Evolutionary conservation across 202 grass and related monocot genomes (phyloP).

Genomic region (Bolboschoenoplectus hybrid): DNA sequence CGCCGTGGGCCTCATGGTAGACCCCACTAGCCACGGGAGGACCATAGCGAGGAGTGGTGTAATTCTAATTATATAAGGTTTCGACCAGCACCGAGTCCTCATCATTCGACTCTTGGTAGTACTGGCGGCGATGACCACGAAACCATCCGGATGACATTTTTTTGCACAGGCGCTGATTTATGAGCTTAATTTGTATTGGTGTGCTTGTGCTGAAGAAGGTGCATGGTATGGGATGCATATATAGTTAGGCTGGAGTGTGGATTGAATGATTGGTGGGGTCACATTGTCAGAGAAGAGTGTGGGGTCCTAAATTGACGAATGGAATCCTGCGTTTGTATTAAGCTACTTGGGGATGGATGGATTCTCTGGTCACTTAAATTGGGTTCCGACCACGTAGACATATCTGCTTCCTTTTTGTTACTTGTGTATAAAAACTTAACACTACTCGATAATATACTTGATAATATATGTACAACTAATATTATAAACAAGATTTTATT

Average conservation of each 20-base stretch:
- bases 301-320: neutral
- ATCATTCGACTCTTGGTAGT: slow-evolving; percentile 4
- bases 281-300: neutral
- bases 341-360: slow-evolving; percentile 21
- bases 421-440: neutral
- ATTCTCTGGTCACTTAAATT: slow-evolving; percentile 34
- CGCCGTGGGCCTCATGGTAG: slow-evolving; percentile 54
- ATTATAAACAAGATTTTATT: no score
- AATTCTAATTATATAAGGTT: slow-evolving; percentile 17
- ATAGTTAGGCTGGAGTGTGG: neutral
- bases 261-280: slow-evolving; percentile 14
- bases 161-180: neutral
- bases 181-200: neutral
- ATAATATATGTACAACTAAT: no score
- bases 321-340: slow-evolving; percentile 36
- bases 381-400: neutral
- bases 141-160: slow-evolving; percentile 27
- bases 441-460: no score
- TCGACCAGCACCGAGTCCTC: slow-evolving; percentile 17
- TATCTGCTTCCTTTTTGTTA: neutral
- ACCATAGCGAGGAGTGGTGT: slow-evolving; percentile 57
- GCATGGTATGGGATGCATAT: slow-evolving; percentile 7
- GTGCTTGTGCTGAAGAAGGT: neutral
- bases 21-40: slow-evolving; percentile 58
- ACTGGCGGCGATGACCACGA: neutral